Evolutionary conservation across 805 yeast species (phyloP), one percentile per base, ranked within the genome.

Genomic region (Yueomyces sinensis): DNA sequence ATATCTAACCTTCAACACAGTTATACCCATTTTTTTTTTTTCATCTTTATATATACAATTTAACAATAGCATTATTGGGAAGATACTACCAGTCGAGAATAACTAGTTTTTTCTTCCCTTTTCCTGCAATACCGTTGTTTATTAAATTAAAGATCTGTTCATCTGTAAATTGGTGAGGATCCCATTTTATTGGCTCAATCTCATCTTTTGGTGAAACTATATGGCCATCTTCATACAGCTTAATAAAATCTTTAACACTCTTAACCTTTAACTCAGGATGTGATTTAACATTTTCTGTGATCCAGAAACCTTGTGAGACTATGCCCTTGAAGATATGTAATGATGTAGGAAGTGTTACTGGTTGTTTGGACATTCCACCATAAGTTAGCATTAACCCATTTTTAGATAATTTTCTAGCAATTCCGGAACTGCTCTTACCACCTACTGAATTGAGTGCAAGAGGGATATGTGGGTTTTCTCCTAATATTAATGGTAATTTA

Each of bases 341-440:
- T 0, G 94, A 74, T 1, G 95, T 84, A 28, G 97, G 95, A 37
- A 91, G 59, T n/a, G 73, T 70, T 9, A 91, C 93, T 2, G 98
- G 98, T 60, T 83, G 87, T 66, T 78, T 76, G 3, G 96, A 83
- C 98, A 91, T 91, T 27, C 94, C 97, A 24, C 99, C 99, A 52
- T 91, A 91, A 1, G 97, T 84, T 45, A 86, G 72, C 65, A 91
- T 62, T 32, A 76, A 69, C 1, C 91, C 94, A 46, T 82, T 74
- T 13, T 64, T 60, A 27, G 74, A 75, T 37, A 91, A 66, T 54
- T 86, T 89, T 45, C 95, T 69, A 9, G 94, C 89, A 45, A 91
- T 66, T 29, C 78, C 78, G 0, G 94, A 67, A 16, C 84, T 72
- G 27, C 84, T 78, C 40, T 79, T 70, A 24, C 99, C 99, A 36